These are phyloP conservation scores for Zymoseptoria passerinii DNA, from an alignment of 2,329 filamentous ascomycete species.

Conservation along the genomic window DNA sequence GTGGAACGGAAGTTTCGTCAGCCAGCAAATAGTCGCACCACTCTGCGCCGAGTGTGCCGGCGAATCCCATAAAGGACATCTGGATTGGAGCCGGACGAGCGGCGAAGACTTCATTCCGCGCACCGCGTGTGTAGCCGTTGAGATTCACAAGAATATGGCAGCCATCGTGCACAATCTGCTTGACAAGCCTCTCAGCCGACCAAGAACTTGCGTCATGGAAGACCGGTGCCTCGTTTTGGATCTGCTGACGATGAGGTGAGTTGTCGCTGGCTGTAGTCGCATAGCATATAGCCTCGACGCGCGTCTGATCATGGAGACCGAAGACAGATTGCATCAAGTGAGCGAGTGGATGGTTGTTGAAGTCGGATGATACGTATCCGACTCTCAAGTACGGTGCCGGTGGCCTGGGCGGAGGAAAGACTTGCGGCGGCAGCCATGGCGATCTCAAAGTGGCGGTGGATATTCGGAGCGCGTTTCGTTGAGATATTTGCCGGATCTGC, in stretches of 20 bases:
- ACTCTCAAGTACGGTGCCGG: conserved; percentile 79
- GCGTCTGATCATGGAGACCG: conserved; percentile 67
- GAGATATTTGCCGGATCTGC: conserved; percentile 87
- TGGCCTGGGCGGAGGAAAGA: conserved; percentile 78
- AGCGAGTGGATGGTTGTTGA: conserved; percentile 95
- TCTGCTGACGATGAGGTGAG: conserved; percentile 82
- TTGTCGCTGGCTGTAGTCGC: conserved; percentile 87
- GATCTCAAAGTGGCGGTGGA: conserved; percentile 81
- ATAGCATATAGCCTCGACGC: conserved; percentile 85
- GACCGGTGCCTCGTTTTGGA: conserved; percentile 82
- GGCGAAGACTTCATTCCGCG: conserved; percentile 95
- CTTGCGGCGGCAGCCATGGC: conserved; percentile 72
- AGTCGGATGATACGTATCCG: conserved; percentile 95
- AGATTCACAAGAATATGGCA: conserved; percentile 95
- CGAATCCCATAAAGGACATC: conserved; percentile 99
- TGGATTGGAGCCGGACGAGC: conserved; percentile 90
- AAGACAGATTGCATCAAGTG: conserved; percentile 99
- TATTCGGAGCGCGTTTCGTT: conserved; percentile 87
- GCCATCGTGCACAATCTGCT: conserved; percentile 76
- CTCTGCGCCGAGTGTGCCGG: conserved; percentile 87
- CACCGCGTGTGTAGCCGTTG: conserved; percentile 95
- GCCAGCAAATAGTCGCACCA: conserved; percentile 98
- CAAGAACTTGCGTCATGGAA: conserved; percentile 84
- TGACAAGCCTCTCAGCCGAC: conserved; percentile 73
- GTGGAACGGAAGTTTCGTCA: conserved; percentile 78